Conservation (phyloP, 1,284 basidiomycete species). For the Cutaneotrichosporon sp. region DNA sequence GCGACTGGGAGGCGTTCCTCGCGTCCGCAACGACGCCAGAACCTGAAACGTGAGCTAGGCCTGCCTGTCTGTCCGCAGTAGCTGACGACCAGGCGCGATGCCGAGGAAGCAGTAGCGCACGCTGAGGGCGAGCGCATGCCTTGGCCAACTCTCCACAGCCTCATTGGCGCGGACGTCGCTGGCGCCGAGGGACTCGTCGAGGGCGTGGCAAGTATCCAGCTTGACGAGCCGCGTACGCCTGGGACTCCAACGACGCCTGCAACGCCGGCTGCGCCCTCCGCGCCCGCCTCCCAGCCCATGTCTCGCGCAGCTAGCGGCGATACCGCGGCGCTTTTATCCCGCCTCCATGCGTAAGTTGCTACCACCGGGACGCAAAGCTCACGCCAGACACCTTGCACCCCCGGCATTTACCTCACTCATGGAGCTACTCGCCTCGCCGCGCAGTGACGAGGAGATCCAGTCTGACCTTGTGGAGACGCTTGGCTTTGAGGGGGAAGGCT, state of each 20-base stretch:
- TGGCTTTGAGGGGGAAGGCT: slow-evolving; percentile 66
- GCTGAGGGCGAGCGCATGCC: slow-evolving; percentile 4
- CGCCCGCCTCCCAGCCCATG: slow-evolving; percentile 1
- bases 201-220: not conserved
- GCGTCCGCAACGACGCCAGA: not conserved
- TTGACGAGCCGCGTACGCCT: not conserved
- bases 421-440: slow-evolving; percentile 28
- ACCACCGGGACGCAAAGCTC: not conserved
- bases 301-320: not conserved
- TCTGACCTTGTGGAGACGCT: slow-evolving; percentile 72
- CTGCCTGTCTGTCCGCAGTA: too few species aligned
- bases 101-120: not conserved
- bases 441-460: slow-evolving; percentile 66
- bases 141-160: slow-evolving; percentile 17
- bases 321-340: slow-evolving; percentile 3
- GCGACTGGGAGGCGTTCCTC: slow-evolving; percentile 15
- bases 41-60: slow-evolving; percentile 5
- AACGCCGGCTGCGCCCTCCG: not conserved
- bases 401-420: slow-evolving; percentile 32
- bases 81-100: slow-evolving; percentile 1
- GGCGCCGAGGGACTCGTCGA: not conserved
- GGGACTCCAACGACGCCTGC: not conserved
- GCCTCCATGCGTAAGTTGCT: slow-evolving; percentile 7
- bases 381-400: slow-evolving; percentile 14
- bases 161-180: slow-evolving; percentile 5